These are phyloP conservation scores for Bisporella sp. DNA, from an alignment of 2,329 filamentous ascomycete genomes.

Conservation along the genomic window DNA sequence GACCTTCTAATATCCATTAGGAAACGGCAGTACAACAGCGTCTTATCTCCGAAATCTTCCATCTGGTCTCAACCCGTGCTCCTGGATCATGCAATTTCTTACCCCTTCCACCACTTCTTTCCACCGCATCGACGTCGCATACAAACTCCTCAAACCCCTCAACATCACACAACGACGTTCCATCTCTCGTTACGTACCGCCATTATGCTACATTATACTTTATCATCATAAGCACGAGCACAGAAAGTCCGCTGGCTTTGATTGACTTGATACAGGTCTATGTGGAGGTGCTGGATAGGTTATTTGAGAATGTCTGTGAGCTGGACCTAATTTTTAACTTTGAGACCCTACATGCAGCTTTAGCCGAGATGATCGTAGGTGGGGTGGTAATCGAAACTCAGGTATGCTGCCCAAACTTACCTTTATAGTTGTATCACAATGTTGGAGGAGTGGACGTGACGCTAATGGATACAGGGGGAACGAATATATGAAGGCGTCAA, in stretches of 20 bases:
- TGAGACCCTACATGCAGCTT: constrained; percentile 85
- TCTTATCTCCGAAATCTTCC: constrained; percentile 95
- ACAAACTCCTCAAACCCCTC: constrained; percentile 48
- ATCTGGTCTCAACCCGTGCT: constrained; percentile 85
- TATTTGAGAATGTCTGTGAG: constrained; percentile 99
- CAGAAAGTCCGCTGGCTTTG: constrained; percentile 88
- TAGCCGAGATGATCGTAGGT: constrained; percentile 92
- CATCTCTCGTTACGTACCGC: constrained; percentile 93
- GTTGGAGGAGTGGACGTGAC: neutral
- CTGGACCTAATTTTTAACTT: constrained; percentile 97
- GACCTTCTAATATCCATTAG: constrained; percentile 38
- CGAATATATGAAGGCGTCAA: constrained; percentile 81
- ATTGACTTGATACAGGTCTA: constrained; percentile 98
- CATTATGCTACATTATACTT: constrained; percentile 98
- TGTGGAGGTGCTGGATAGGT: constrained; percentile 85
- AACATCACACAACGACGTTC: constrained; percentile 73
- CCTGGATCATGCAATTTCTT: constrained; percentile 96
- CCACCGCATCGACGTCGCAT: constrained; percentile 61
- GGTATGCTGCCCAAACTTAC: neutral
- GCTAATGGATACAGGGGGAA: constrained; percentile 44
- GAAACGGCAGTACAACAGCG: constrained; percentile 97
- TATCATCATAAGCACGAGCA: constrained; percentile 94
- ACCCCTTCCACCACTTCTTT: constrained; percentile 63
- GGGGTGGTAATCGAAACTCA: constrained; percentile 92
- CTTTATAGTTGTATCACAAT: no score